Evolutionary conservation across 495 filamentous ascomycete species (phyloP).

Genomic region (Daldinia caldariorum): DNA sequence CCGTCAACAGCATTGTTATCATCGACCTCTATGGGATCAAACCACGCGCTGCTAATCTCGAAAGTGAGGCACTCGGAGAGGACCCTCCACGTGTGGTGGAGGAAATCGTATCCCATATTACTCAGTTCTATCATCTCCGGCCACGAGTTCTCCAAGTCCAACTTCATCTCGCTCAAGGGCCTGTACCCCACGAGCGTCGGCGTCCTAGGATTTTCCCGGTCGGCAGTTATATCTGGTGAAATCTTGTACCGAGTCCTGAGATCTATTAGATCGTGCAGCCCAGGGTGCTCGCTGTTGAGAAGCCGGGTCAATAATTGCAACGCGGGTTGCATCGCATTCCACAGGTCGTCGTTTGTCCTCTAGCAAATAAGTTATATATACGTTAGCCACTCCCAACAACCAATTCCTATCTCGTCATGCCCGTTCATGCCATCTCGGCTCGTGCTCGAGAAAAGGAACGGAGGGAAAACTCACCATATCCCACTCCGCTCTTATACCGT

Average conservation of each 20-base stretch:
- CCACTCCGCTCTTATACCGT: conserved; percentile 41
- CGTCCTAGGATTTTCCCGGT: background rate
- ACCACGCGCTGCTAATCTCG: conserved; percentile 2
- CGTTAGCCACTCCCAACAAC: background rate
- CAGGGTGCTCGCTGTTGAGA: conserved; percentile 6
- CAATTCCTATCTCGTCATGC: background rate
- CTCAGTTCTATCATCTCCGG: background rate
- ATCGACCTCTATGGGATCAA: background rate
- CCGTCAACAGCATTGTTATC: background rate
- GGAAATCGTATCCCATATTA: background rate
- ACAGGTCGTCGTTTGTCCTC: conserved; percentile 44
- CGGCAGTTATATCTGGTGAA: background rate
- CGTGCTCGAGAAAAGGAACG: background rate
- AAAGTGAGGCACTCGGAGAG: background rate
- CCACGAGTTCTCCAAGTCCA: background rate
- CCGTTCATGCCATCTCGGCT: background rate
- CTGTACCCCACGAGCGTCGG: background rate
- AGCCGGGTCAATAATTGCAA: conserved; percentile 44
- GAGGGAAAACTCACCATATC: conserved; percentile 32
- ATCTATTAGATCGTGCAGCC: background rate
- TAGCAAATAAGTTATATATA: conserved; percentile 15
- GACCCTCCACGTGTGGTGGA: background rate
- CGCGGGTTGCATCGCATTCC: conserved; percentile 50
- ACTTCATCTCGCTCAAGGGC: background rate
- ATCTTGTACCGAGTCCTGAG: conserved; percentile 3